phyloP scores from a whole-genome alignment of 805 yeast genomes.

The Millerozyma acaciae region DNA sequence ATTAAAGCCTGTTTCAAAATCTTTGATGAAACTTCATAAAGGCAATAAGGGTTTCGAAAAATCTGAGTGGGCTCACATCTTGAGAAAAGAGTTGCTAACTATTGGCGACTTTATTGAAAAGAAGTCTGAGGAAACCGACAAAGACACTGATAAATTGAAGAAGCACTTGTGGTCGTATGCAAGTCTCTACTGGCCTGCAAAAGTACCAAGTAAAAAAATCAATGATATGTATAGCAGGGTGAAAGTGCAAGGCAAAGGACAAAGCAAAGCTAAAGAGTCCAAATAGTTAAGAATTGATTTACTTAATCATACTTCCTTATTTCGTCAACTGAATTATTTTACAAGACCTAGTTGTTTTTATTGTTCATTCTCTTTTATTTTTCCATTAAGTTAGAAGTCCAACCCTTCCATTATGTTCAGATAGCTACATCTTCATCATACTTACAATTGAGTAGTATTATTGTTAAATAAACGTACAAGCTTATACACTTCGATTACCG shows the following conservation, averaged over 20 bases:
- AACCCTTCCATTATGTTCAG: too few species aligned
- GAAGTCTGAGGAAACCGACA: slow-evolving; percentile 10
- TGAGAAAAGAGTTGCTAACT: slow-evolving; percentile 62
- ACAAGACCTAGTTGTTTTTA: too few species aligned
- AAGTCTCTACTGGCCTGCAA: slow-evolving; percentile 81
- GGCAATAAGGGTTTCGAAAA: slow-evolving; percentile 74
- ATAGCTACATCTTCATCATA: too few species aligned
- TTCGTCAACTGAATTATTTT: too few species aligned
- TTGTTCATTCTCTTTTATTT: too few species aligned
- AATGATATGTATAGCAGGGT: slow-evolving; percentile 72
- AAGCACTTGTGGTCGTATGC: slow-evolving; percentile 85
- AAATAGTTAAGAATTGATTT: slow-evolving; percentile 1
- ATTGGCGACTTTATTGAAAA: slow-evolving; percentile 66
- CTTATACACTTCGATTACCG: slow-evolving; percentile 1
- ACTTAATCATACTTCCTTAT: too few species aligned
- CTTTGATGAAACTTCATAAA: slow-evolving; percentile 61
- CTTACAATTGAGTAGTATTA: too few species aligned
- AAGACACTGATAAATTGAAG: slow-evolving; percentile 37
- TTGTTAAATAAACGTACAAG: background rate
- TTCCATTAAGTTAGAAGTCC: too few species aligned
- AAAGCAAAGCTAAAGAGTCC: slow-evolving; percentile 5
- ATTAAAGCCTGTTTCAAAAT: slow-evolving; percentile 63
- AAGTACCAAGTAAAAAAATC: slow-evolving; percentile 70
- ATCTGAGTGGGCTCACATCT: slow-evolving; percentile 69
- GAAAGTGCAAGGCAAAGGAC: slow-evolving; percentile 19